Evolutionary conservation across 345 rosid species (phyloP).

Genomic region (Dovyalis caffra): DNA sequence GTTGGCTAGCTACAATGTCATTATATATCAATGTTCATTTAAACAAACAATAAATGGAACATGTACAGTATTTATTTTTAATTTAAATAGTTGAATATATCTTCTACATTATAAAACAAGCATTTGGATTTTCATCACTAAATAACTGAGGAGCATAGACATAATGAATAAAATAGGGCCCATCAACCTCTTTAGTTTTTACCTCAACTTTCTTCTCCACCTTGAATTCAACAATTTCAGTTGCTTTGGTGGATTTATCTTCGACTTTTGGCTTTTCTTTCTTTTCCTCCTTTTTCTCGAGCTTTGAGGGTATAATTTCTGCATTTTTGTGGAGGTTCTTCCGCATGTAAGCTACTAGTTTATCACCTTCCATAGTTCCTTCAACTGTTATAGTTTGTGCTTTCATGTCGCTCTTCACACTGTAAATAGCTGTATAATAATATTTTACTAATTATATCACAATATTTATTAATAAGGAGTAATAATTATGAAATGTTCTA

Average conservation of each 20-base stretch:
- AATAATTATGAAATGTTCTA: no score
- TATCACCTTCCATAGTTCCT: constrained; percentile 60
- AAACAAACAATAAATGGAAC: no score
- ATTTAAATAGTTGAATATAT: no score
- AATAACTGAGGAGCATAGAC: constrained; percentile 80
- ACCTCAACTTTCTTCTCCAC: constrained; percentile 44
- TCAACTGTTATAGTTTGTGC: constrained; percentile 65
- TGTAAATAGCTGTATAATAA: constrained; percentile 48
- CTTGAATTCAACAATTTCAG: constrained; percentile 33
- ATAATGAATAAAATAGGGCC: constrained; percentile 72
- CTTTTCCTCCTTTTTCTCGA: constrained; percentile 29
- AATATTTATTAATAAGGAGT: no score
- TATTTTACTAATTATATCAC: neutral
- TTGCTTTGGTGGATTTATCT: constrained; percentile 16
- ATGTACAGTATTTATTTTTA: no score
- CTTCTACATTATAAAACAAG: constrained; percentile 55
- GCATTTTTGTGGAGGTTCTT: constrained; percentile 68
- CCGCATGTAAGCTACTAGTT: constrained; percentile 46
- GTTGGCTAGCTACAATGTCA: no score
- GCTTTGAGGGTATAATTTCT: constrained; percentile 49
- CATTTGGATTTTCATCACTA: constrained; percentile 89
- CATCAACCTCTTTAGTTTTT: constrained; percentile 41
- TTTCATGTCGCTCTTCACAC: constrained; percentile 61
- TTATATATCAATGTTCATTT: no score
- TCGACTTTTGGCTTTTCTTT: constrained; percentile 26